A percentile compares a stretch with the other conserved stretches of the same genome.
These are phyloP conservation scores for Zasmidium cellare DNA, from an alignment of 2,329 filamentous ascomycete genomes.

Conservation along the genomic window DNA sequence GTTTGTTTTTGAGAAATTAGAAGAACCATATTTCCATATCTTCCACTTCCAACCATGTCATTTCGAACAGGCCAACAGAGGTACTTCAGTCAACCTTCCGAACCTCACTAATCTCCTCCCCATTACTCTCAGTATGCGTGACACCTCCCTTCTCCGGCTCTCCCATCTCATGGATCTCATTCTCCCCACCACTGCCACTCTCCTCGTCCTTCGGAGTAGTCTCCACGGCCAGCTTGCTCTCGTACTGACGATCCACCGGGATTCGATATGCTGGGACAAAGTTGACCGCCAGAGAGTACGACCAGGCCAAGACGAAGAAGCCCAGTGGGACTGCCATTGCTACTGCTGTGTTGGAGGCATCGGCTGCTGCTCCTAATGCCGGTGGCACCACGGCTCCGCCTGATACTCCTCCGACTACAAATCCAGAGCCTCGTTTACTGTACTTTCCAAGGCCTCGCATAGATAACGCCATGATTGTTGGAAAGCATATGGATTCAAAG, in stretches of 20 bases:
- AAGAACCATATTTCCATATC: too few relatives aligned
- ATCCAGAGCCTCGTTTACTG: slow-evolving; percentile 74
- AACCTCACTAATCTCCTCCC: slow-evolving; percentile 11
- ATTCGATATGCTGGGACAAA: slow-evolving; percentile 64
- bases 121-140: slow-evolving; percentile 14
- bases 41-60: too few relatives aligned
- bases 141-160: slow-evolving; percentile 20
- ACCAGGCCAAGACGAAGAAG: slow-evolving; percentile 50
- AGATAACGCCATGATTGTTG: slow-evolving; percentile 76
- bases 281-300: slow-evolving; percentile 55
- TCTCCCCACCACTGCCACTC: slow-evolving; percentile 8
- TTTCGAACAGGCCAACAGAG: too few relatives aligned
- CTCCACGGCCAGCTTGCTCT: slow-evolving; percentile 47
- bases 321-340: slow-evolving; percentile 38
- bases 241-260: slow-evolving; percentile 59
- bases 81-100: slow-evolving; percentile 3
- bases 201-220: slow-evolving; percentile 34
- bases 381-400: slow-evolving; percentile 68
- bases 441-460: slow-evolving; percentile 75
- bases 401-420: slow-evolving; percentile 69
- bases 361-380: slow-evolving; percentile 67
- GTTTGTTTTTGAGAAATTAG: too few relatives aligned
- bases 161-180: background rate
- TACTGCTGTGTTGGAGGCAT: slow-evolving; percentile 45
- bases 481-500: slow-evolving; percentile 80